Percentiles rank a stretch among this genome's conserved stretches.
These are phyloP conservation scores for Mycena haematopus DNA, from an alignment of 768 basidiomycete species.

Conservation along the genomic window DNA sequence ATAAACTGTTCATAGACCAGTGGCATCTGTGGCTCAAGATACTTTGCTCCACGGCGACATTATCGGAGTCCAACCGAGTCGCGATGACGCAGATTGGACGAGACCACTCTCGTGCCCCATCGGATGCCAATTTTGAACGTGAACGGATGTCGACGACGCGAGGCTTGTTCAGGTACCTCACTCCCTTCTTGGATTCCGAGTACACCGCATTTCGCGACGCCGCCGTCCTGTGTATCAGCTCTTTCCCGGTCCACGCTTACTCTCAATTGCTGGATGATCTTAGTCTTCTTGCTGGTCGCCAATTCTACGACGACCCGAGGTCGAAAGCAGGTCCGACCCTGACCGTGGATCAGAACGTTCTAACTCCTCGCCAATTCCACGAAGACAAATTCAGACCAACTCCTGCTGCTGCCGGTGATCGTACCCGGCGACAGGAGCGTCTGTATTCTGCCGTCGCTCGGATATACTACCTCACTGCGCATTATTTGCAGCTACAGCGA, in stretches of 20 bases:
- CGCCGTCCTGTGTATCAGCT: conserved; percentile 88
- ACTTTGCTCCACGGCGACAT: conserved; percentile 80
- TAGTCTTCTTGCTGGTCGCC: conserved; percentile 77
- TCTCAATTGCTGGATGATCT: conserved; percentile 86
- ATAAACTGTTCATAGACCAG: conserved; percentile 68
- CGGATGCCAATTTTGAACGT: conserved; percentile 77
- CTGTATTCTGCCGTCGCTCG: conserved; percentile 87
- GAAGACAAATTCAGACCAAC: conserved; percentile 67
- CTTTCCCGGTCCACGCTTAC: conserved; percentile 79
- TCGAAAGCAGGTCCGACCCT: conserved; percentile 48
- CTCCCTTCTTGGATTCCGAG: conserved; percentile 88
- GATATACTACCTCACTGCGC: conserved; percentile 87
- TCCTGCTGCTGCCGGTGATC: conserved; percentile 51
- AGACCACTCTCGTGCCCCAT: conserved; percentile 73
- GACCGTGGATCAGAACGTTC: conserved; percentile 43
- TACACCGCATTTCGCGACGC: conserved; percentile 83
- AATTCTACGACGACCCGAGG: conserved; percentile 80
- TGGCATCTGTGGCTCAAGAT: conserved; percentile 87
- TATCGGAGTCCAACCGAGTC: conserved; percentile 65
- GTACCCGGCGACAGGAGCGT: conserved; percentile 75
- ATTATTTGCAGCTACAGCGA: conserved; percentile 72
- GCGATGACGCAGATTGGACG: conserved; percentile 60
- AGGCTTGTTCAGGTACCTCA: conserved; percentile 83
- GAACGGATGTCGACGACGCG: conserved; percentile 84
- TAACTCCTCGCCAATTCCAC: conserved; percentile 63